Evolutionary conservation across 2,329 filamentous ascomycete species (phyloP), one percentile per base, ranked within the genome.

Genomic region (Xylaria digitata): DNA sequence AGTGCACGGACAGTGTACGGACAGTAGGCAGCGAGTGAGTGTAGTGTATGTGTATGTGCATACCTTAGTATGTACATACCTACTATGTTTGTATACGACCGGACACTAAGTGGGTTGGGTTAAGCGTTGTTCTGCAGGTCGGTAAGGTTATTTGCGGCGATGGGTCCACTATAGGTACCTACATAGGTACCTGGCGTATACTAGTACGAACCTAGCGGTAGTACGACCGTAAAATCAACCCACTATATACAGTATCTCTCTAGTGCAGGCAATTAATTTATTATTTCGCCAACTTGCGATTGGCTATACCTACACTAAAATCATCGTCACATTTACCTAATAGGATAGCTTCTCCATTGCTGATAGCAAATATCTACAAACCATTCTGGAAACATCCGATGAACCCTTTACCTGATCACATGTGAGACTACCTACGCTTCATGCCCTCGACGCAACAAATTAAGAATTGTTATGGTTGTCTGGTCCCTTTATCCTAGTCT

Each of bases 291-390:
- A 26, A 52, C 59, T 63, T 7, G 58, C 66, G 42, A 63, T 19
- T 60, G 46, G 32, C 48, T 1, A 56, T 26, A 26, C 26, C 26
- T 26, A 26, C 26, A 26, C 26, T 21, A 61, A 34, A 59, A 34
- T 55, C 37, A 60, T 61, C 67, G 64, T 67, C 60, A 69, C 56
- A n/a, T 69, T 67, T 64, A 69, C 50, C 60, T 69, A 67, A 69
- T 64, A 23, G 8, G 15, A 8, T 32, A 48, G 45, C 21, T 21
- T 55, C 37, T 43, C 2, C 37, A 30, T 43, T 19, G 40, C 26
- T 26, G 26, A 49, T 8, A 40, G 26, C 6, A 37, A 37, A 49
- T 8, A 40, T 42, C 9, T 26, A 40, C 37, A 40, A 15, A 15
- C 43, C 21, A n/a, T 40, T 30, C 37, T 2, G 11, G 11, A 23